Base-by-base conservation (phyloP, 768 basidiomycete species). In the Hydnomerulius pinastri region DNA sequence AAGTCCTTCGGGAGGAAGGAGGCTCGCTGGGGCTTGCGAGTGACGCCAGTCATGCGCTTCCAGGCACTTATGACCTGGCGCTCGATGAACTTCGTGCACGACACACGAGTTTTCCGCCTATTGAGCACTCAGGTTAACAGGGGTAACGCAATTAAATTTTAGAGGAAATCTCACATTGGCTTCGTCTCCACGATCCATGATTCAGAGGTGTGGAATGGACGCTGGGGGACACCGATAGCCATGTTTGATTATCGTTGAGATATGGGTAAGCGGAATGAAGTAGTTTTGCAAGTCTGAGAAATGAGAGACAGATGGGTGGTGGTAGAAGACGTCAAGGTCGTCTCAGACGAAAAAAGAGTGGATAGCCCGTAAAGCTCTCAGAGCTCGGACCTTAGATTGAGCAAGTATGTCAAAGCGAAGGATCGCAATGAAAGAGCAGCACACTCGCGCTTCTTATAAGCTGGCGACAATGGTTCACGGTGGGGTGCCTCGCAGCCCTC, bases 1-100 rank as follows among this genome's bases (percentile, higher is more conserved):
- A 86, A 86, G 61, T 83, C 83, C 20, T 76, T 74, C 25, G 80
- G 77, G 41, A 84, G 70, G 59, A 78, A 62, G 3, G 85, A 83
- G 5, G 75, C 72, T 35, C 81, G 77, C 21, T 77, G 74, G 28
- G 70, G 71, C 46, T 74, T 81, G 54, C 79, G 80, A 27, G 79
- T 74, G 25, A 71, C 68, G 20, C 74, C 70, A 21, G 83, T 85
- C 59, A 86, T 66, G 32, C 74, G 67, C 60, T 87, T 87, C 85
- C 85, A 87, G 9, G 77, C 72, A 36, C 73, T 69, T 46, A 86
- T 66, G 52, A 85, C 67, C 62, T 78, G 80, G 48, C 85, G 83
- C 59, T 82, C 77, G 50, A 87, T 64, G 58, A 65, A 67, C 53
- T 80, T 82, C 11, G 73, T 66, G 55, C 67, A 68, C 4, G 79